A percentile compares a stretch with the other conserved stretches of the same genome.
Conservation (phyloP, 164 flowering plant species). For the Cinnamomum micranthum region DNA sequence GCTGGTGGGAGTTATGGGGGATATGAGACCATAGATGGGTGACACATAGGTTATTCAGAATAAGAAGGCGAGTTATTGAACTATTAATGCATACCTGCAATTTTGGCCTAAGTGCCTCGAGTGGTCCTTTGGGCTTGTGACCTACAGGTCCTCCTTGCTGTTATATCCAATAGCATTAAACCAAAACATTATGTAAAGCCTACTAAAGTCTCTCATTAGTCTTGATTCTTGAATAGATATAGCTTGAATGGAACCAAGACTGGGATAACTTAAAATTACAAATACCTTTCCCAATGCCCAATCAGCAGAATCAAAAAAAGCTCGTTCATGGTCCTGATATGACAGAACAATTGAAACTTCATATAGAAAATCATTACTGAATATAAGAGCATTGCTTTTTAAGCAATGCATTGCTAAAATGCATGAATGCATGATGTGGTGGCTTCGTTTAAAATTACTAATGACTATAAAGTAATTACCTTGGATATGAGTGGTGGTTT, state of each 20-base stretch:
- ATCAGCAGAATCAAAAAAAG: slow-evolving; percentile 97
- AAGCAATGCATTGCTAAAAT: background rate
- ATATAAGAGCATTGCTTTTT: background rate
- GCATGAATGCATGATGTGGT: background rate
- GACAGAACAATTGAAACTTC: slow-evolving; percentile 3
- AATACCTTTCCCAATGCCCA: slow-evolving; percentile 96
- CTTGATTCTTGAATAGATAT: background rate
- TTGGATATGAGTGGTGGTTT: slow-evolving; percentile 84
- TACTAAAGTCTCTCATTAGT: background rate
- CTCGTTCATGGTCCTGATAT: slow-evolving; percentile 88
- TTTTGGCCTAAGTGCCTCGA: slow-evolving; percentile 92
- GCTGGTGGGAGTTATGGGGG: too few species aligned
- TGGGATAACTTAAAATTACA: background rate
- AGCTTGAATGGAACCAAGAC: background rate
- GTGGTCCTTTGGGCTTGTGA: slow-evolving; percentile 88
- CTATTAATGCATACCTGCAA: slow-evolving; percentile 52
- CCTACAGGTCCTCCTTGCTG: slow-evolving; percentile 72
- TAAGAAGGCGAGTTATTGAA: background rate
- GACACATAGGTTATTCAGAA: background rate
- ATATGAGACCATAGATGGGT: background rate
- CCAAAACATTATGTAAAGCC: slow-evolving; percentile 2
- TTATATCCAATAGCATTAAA: slow-evolving; percentile 1
- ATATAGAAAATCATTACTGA: background rate
- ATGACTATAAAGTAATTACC: slow-evolving; percentile 31
- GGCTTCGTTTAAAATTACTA: background rate